phyloP scores from a whole-genome alignment of 305 asterid genomes.

The Fraxinus platypoda region DNA sequence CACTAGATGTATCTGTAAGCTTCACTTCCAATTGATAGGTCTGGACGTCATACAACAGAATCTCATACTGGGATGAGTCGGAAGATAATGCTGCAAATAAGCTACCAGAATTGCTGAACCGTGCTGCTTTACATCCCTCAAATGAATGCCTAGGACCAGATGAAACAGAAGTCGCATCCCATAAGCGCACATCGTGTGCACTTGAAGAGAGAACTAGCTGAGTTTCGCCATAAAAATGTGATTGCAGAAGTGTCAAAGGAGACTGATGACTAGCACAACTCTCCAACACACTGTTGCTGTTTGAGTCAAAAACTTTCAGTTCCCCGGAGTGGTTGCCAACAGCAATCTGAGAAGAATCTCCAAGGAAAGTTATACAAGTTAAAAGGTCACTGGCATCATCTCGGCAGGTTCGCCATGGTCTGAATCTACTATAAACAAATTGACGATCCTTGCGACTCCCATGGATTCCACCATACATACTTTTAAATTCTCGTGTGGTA shows the following conservation, averaged over 20 bases:
- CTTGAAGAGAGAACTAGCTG: slow-evolving; percentile 84
- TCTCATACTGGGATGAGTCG: slow-evolving; percentile 70
- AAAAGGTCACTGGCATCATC: slow-evolving; percentile 68
- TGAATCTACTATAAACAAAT: slow-evolving; percentile 85
- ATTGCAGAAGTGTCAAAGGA: slow-evolving; percentile 76
- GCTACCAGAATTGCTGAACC: slow-evolving; percentile 76
- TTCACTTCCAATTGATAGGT: slow-evolving; percentile 62
- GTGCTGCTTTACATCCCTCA: slow-evolving; percentile 84
- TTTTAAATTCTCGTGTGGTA: slow-evolving; percentile 81
- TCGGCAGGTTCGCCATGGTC: slow-evolving; percentile 98
- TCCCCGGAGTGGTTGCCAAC: slow-evolving; percentile 92
- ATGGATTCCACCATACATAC: slow-evolving; percentile 72
- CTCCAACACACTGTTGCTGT: slow-evolving; percentile 72
- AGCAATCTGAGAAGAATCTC: slow-evolving; percentile 82
- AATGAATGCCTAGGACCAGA: slow-evolving; percentile 87
- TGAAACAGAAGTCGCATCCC: slow-evolving; percentile 80
- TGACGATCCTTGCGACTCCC: slow-evolving; percentile 96
- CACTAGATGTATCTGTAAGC: slow-evolving; percentile 59
- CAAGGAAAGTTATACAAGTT: slow-evolving; percentile 82
- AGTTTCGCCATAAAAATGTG: slow-evolving; percentile 59
- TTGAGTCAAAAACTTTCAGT: slow-evolving; percentile 78
- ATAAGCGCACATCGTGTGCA: slow-evolving; percentile 74
- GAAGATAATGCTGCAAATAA: slow-evolving; percentile 70
- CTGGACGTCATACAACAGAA: slow-evolving; percentile 75
- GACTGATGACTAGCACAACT: slow-evolving; percentile 80